phyloP scores from a whole-genome alignment of 2,329 filamentous ascomycete species.

The Colletotrichum camelliae region DNA sequence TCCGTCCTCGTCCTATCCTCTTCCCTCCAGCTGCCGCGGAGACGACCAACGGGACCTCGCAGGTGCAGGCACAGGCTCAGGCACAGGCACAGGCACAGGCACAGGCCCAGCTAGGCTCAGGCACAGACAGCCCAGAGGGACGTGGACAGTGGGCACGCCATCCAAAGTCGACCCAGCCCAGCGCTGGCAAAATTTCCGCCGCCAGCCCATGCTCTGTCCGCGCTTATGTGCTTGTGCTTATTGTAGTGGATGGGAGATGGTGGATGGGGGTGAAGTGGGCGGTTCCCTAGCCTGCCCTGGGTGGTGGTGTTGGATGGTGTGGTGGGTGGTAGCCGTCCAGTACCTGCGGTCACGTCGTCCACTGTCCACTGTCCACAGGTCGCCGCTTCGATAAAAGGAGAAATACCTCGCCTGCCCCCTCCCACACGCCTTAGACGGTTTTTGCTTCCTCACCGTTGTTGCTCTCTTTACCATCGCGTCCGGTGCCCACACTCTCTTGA shows the following conservation, averaged over 20 bases:
- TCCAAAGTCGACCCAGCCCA: constrained; percentile 3
- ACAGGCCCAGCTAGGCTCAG: not conserved
- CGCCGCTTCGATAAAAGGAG: constrained; percentile 12
- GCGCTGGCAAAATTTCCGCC: constrained; percentile 7
- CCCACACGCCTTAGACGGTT: not conserved
- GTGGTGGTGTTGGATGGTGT: not conserved
- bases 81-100: not conserved
- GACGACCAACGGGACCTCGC: constrained; percentile 4
- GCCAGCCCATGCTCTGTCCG: constrained; percentile 3
- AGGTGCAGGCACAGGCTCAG: not conserved
- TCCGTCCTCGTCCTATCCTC: not conserved
- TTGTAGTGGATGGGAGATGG: not conserved
- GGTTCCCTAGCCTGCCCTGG: not conserved
- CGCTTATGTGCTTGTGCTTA: not conserved
- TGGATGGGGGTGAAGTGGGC: not conserved
- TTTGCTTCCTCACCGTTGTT: not conserved
- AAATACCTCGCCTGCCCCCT: constrained; percentile 20
- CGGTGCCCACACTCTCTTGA: constrained; percentile 21
- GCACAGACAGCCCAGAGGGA: not conserved
- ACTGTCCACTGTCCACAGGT: not conserved
- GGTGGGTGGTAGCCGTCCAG: not conserved
- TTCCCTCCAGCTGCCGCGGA: not conserved
- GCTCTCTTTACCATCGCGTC: constrained; percentile 6
- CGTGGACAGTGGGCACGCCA: constrained; percentile 4
- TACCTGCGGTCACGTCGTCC: not conserved